These are phyloP conservation scores for Amauroascus niger DNA, from an alignment of 2,329 filamentous ascomycete genomes.

Conservation along the genomic window DNA sequence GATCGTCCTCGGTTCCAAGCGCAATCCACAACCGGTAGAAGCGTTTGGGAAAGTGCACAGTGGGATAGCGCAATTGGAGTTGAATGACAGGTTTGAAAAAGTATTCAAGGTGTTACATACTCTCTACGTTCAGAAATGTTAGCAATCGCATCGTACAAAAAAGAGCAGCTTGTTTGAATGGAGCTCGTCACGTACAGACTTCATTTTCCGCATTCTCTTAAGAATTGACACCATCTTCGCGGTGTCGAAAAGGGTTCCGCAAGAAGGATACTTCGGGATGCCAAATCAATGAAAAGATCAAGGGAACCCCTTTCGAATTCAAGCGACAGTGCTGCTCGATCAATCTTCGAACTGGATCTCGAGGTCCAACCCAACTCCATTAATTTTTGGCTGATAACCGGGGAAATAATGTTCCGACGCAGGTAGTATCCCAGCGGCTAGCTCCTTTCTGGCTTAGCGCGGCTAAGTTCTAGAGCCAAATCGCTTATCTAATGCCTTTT, in stretches of 20 bases:
- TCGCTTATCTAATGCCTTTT: not conserved
- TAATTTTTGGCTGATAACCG: conserved; percentile 10
- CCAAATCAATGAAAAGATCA: not conserved
- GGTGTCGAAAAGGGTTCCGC: not conserved
- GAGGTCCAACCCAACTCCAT: not conserved
- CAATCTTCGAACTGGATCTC: not conserved
- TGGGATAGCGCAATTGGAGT: not conserved
- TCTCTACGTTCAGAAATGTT: not conserved
- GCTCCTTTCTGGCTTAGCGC: not conserved
- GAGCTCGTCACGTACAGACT: conserved; percentile 48
- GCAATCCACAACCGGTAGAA: not conserved
- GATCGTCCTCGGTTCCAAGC: not conserved
- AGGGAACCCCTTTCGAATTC: not conserved
- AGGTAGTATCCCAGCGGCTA: not conserved
- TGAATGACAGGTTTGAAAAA: conserved; percentile 5
- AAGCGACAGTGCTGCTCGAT: not conserved
- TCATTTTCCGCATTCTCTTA: conserved; percentile 64
- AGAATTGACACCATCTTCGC: conserved; percentile 40
- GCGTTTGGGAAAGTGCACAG: not conserved
- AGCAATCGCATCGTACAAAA: conserved; percentile 10
- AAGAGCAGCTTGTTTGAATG: conserved; percentile 9
- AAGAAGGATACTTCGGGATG: conserved; percentile 3
- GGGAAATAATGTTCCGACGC: not conserved
- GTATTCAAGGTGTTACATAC: not conserved
- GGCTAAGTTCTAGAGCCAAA: not conserved